Base-by-base conservation (phyloP, 306 rosid species). In the Sechiopsis laciniata region DNA sequence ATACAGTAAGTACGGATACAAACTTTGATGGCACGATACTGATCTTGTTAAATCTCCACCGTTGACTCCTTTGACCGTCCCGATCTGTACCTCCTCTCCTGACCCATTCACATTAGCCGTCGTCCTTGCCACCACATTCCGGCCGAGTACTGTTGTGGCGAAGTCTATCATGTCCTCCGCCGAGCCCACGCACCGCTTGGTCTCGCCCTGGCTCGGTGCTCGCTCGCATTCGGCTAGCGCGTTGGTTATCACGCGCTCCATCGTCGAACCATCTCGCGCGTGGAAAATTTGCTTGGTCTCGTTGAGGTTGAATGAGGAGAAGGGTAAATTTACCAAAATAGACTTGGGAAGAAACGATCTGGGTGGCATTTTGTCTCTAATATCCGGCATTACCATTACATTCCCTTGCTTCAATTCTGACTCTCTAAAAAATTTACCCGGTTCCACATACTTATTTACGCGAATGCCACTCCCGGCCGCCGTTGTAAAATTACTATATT, bases 21-120 rank as follows among this genome's bases (percentile, higher is more conserved):
- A 29, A 68, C 89, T 88, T 54, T 89, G 98, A 69, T 94, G 97
- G 79, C 98, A 94, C 0, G 98, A 94, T 0, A 94, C 97, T 0
- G 97, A 87, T 46, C 87, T 50, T 0, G 88, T 90, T 70, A 87
- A 85, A 35, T 79, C 35, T 64, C 98, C 98, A 7, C 96, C 88
- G 85, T 86, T 77, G 75, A 88, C 64, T 2, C 66, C 74, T 3
- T 54, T 76, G 10, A 90, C 95, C 4, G 2, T 73, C 1, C 97
- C 97, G 63, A 90, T 87, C 86, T 77, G 75, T 70, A 94, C 90
- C 0, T 75, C 78, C 16, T 0, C 20, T 16, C 74, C 78, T 7
- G 94, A 89, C 58, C 98, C 98, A 0, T 19, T 79, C 76, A 87
- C 89, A 9, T 46, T 90, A 26, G 84, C 81, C 0, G 90, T 89